Conservation (phyloP, 176 grass and related monocot genomes). For the Alloteropsis semialata region DNA sequence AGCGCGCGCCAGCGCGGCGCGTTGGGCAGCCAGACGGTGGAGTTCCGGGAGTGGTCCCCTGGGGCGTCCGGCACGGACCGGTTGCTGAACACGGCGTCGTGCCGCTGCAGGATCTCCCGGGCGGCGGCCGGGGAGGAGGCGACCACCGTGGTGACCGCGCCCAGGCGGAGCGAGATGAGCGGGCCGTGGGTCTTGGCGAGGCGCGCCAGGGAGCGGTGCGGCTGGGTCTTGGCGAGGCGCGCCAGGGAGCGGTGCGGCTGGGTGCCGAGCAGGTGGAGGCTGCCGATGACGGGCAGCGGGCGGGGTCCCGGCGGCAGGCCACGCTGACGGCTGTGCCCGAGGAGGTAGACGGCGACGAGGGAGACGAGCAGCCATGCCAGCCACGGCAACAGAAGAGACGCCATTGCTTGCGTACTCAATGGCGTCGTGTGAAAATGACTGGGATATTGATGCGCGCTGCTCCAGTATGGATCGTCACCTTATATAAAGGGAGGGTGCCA, state of each 20-base stretch:
- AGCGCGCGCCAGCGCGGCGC: constrained; percentile 14
- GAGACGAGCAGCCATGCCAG: constrained; percentile 9
- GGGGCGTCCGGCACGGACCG: constrained; percentile 1
- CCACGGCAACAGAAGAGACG: not conserved
- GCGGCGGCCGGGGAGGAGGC: constrained; percentile 4
- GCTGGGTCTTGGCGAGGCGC: not conserved
- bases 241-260: constrained; percentile 30
- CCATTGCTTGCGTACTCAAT: not conserved
- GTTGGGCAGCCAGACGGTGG: not conserved
- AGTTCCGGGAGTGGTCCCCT: not conserved
- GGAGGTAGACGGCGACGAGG: not conserved
- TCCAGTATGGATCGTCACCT: too few species aligned
- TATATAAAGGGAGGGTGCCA: too few species aligned
- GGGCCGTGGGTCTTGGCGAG: not conserved
- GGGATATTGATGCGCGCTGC: too few species aligned
- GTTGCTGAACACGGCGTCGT: constrained; percentile 5
- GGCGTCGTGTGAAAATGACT: too few species aligned
- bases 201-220: constrained; percentile 20
- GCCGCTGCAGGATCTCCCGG: constrained; percentile 20
- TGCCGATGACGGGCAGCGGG: constrained; percentile 22
- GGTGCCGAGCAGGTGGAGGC: not conserved
- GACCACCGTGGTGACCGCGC: constrained; percentile 29
- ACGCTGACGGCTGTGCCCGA: not conserved
- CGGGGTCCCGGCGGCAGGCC: constrained; percentile 1
- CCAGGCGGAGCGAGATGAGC: constrained; percentile 28